phyloP scores from a whole-genome alignment of 495 filamentous ascomycete species.

The Talaromyces adpressus region DNA sequence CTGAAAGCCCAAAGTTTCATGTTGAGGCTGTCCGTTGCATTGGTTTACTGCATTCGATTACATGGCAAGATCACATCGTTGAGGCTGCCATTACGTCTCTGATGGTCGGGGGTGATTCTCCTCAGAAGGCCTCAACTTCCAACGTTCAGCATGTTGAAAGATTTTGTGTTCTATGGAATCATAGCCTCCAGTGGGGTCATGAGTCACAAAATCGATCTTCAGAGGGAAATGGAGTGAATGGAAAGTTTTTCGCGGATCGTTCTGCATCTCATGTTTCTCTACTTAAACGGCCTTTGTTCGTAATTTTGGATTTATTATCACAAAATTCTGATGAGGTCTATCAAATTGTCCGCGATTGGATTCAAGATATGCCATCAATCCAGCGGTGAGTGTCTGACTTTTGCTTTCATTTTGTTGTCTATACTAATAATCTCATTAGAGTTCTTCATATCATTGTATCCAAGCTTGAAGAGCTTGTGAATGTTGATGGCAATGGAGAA shows the following conservation, averaged over 20 bases:
- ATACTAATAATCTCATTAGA: conserved; percentile 19
- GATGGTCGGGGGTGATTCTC: conserved; percentile 46
- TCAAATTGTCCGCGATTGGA: conserved; percentile 72
- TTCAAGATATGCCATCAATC: conserved; percentile 59
- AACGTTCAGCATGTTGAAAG: conserved; percentile 37
- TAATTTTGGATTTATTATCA: conserved; percentile 71
- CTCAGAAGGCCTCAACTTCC: conserved; percentile 20
- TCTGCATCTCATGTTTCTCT: conserved; percentile 47
- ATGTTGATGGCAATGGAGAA: conserved; percentile 16
- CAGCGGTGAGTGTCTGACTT: conserved; percentile 24
- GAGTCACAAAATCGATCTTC: conserved; percentile 45
- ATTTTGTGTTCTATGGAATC: conserved; percentile 72
- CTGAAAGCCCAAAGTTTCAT: conserved; percentile 79
- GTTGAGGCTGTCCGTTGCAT: conserved; percentile 83
- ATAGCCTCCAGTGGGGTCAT: conserved; percentile 60
- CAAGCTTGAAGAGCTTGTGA: conserved; percentile 31
- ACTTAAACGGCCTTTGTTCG: conserved; percentile 73
- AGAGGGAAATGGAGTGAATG: conserved; percentile 16
- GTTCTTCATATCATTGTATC: conserved; percentile 33
- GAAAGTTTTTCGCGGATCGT: conserved; percentile 13
- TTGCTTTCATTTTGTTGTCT: conserved; percentile 1
- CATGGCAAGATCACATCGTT: conserved; percentile 50
- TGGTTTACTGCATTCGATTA: conserved; percentile 72
- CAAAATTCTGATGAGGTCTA: conserved; percentile 69
- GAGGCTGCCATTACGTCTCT: conserved; percentile 75